Percentiles rank a stretch among this genome's conserved stretches.
Conservation (phyloP, 805 yeast species). For the Wickerhamomyces hampshirensis region DNA sequence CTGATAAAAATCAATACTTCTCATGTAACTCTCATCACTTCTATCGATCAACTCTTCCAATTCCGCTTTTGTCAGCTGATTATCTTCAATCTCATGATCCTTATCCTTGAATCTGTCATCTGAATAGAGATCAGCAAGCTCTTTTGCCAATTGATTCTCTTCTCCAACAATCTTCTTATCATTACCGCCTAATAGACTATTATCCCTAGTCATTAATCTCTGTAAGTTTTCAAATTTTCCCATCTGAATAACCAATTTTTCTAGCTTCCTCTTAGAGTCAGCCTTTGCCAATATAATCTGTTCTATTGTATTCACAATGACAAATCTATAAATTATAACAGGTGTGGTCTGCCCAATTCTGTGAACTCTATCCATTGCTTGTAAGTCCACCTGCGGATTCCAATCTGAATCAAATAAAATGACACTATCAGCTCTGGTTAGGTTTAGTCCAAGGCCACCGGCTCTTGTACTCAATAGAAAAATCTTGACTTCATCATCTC, state of each 20-base stretch:
- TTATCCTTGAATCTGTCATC: conserved; percentile 36
- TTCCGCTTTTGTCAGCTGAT: conserved; percentile 31
- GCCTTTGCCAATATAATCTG: conserved; percentile 77
- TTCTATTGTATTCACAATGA: conserved; percentile 76
- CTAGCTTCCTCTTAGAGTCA: conserved; percentile 73
- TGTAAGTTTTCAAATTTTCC: conserved; percentile 49
- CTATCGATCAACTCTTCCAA: conserved; percentile 47
- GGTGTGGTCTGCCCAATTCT: conserved; percentile 88
- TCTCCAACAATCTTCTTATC: conserved; percentile 19
- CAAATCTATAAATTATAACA: conserved; percentile 74
- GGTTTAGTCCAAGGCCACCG: conserved; percentile 90
- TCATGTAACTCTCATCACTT: conserved; percentile 35
- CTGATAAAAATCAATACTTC: conserved; percentile 19
- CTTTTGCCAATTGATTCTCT: conserved; percentile 32
- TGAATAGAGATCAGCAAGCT: conserved; percentile 35
- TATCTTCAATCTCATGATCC: conserved; percentile 23
- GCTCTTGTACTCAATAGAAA: conserved; percentile 87
- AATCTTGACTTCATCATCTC: conserved; percentile 35
- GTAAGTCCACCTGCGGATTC: conserved; percentile 96
- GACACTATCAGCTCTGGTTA: conserved; percentile 85
- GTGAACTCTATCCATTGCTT: conserved; percentile 94
- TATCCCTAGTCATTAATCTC: conserved; percentile 31
- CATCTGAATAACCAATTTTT: conserved; percentile 65
- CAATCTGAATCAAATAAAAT: conserved; percentile 89
- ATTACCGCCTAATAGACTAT: conserved; percentile 15